Evolutionary conservation across 768 basidiomycete species (phyloP), one percentile per base, ranked within the genome.

Genomic region (Mrakia hoshinonis): DNA sequence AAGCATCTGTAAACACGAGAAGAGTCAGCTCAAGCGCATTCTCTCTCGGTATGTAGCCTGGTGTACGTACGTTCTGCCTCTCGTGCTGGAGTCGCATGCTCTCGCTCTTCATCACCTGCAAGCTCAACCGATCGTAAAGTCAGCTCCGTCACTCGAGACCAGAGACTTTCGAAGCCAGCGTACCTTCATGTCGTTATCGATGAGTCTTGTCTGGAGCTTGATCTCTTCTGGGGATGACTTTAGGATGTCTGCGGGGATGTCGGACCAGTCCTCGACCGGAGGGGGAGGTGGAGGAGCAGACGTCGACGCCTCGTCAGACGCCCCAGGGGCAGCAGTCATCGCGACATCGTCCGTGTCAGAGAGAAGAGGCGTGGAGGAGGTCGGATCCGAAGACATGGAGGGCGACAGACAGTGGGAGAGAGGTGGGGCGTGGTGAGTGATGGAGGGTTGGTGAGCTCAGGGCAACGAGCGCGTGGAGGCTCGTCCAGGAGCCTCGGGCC

Each of bases 161-260:
- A 58, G 20, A 15, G 38, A 18, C 54, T 13, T 10, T 36, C 5
- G 26, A 20, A 34, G n/a, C 58, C 49, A 69, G 76, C 83, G 68
- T 54, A 89, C 93, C 85, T 92, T 94, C 77, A 98, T 87, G 77
- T 99, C 96, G 77, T 96, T 98, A 73, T 99, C 95, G 75, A 99
- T 92, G 72, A 99, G 84, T 73, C 95, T 84, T 81, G 87, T 89
- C 80, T 94, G 85, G 68, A 92, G 92, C 73, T 87, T 78, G 75
- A 98, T 90, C 74, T 97, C 94, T 60, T 96, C 93, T 1, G 90
- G 87, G 74, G 83, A 83, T 55, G 92, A 82, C 39, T 84, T 81
- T 80, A 87, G 81, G 75, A 99, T 89, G 46, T 95, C 91, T 74
- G 88, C 88, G 1, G 95, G 92, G 67, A 98, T 89, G 80, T 97